Evolutionary conservation across 257 asterid genomes (phyloP).

Genomic region (Solanum bulbocastanum): DNA sequence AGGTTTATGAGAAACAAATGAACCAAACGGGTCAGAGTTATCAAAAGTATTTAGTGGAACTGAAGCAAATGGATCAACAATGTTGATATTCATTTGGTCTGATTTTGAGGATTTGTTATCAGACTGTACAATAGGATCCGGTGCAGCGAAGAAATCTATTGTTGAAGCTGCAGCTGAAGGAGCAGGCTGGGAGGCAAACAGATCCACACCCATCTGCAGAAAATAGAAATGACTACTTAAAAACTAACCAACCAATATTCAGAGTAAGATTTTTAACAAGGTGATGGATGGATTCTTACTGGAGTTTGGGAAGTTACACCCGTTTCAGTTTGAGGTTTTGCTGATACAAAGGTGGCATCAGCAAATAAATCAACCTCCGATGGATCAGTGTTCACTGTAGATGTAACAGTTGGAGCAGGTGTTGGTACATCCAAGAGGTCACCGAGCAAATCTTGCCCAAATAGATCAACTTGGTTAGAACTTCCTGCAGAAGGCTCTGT

Average conservation of each 20-base stretch:
- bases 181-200: slow-evolving; percentile 61
- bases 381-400: slow-evolving; percentile 27
- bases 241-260: background rate
- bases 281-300: slow-evolving; percentile 31
- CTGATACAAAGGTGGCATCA: slow-evolving; percentile 79
- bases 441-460: slow-evolving; percentile 59
- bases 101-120: slow-evolving; percentile 26
- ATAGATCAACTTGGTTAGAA: slow-evolving; percentile 62
- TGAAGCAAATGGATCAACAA: slow-evolving; percentile 68
- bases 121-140: slow-evolving; percentile 42
- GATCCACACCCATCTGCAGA: slow-evolving; percentile 50
- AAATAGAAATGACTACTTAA: slow-evolving; percentile 1
- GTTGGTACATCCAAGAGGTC: slow-evolving; percentile 63
- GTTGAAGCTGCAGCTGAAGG: slow-evolving; percentile 45
- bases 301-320: slow-evolving; percentile 31
- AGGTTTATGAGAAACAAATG: slow-evolving; percentile 45
- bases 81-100: slow-evolving; percentile 20
- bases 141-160: slow-evolving; percentile 57
- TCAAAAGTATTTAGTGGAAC: slow-evolving; percentile 69
- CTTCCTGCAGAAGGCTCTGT: slow-evolving; percentile 60
- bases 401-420: slow-evolving; percentile 30
- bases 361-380: slow-evolving; percentile 82
- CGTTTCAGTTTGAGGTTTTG: slow-evolving; percentile 33
- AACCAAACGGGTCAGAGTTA: slow-evolving; percentile 58
- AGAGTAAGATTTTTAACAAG: background rate